Conservation (phyloP, 192 early-diverging fungal species). For the Helicostylum pulchrum region DNA sequence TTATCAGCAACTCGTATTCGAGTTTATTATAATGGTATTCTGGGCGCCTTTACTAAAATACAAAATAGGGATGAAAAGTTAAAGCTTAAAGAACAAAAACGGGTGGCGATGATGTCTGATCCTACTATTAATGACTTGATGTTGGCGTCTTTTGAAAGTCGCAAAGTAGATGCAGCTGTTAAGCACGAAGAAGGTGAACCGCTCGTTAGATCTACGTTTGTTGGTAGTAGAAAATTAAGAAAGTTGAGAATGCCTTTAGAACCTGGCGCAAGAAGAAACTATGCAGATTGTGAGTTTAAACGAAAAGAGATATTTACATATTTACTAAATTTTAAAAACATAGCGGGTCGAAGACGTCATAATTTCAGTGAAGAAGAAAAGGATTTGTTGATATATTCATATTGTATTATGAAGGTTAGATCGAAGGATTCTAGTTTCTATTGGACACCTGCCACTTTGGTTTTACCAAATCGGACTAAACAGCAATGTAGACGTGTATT, state of each 20-base stretch:
- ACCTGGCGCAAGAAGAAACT: not conserved
- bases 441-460: not conserved
- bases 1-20: too few relatives aligned
- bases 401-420: conserved; percentile 5
- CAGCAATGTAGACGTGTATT: conserved; percentile 4
- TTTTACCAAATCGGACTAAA: not conserved
- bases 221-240: conserved; percentile 12
- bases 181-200: not conserved
- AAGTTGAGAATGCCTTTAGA: not conserved
- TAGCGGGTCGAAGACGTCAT: not conserved
- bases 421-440: not conserved
- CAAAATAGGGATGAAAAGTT: not conserved
- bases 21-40: too few relatives aligned
- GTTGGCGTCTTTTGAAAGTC: not conserved
- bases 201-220: not conserved
- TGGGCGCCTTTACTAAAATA: not conserved
- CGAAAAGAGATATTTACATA: not conserved
- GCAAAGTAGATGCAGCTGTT: not conserved
- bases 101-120: not conserved
- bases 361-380: conserved; percentile 9
- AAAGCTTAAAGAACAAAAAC: not conserved
- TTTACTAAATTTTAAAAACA: too few relatives aligned
- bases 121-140: not conserved
- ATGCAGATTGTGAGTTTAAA: not conserved
- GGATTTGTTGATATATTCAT: not conserved